A percentile compares a stretch with the other conserved stretches of the same genome.
phyloP scores from a whole-genome alignment of 768 basidiomycete species.

The Pisolithus microcarpus region DNA sequence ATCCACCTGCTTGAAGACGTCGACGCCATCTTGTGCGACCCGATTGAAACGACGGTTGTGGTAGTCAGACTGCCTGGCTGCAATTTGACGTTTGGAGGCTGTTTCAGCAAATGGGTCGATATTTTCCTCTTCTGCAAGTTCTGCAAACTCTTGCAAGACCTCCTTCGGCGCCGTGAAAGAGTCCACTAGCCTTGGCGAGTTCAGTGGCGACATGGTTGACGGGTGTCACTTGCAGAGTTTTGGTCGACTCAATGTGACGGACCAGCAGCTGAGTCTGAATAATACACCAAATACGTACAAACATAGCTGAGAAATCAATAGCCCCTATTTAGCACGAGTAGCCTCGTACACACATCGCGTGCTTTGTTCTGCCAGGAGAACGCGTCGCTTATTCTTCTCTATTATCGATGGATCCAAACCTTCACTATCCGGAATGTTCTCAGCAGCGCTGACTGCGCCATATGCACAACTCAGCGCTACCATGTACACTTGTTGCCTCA shows the following conservation, averaged over 20 bases:
- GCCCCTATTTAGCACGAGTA: too few species aligned
- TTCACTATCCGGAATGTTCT: slow-evolving; percentile 11
- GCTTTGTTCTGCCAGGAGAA: not conserved
- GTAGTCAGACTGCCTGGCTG: slow-evolving; percentile 89
- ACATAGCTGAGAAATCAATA: too few species aligned
- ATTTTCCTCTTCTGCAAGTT: slow-evolving; percentile 90
- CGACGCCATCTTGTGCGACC: slow-evolving; percentile 70
- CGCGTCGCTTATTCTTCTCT: slow-evolving; percentile 4
- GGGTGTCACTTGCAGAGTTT: too few species aligned
- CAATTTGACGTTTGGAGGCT: slow-evolving; percentile 88
- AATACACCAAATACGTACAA: slow-evolving; percentile 20
- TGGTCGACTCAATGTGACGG: not conserved
- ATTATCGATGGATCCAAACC: slow-evolving; percentile 8
- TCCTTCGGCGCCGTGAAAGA: slow-evolving; percentile 93
- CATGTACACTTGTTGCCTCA: slow-evolving; percentile 13
- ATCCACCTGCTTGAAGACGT: slow-evolving; percentile 63
- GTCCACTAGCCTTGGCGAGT: slow-evolving; percentile 72
- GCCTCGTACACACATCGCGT: too few species aligned
- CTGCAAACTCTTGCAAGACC: slow-evolving; percentile 86
- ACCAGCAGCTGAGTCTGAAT: slow-evolving; percentile 26
- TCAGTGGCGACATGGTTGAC: slow-evolving; percentile 11
- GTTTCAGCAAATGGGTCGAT: slow-evolving; percentile 90
- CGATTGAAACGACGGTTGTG: slow-evolving; percentile 88
- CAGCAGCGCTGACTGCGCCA: slow-evolving; percentile 15
- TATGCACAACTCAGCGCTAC: slow-evolving; percentile 21